Conservation (phyloP, 2,329 filamentous ascomycete species). For the Plenodomus tracheiphilus region DNA sequence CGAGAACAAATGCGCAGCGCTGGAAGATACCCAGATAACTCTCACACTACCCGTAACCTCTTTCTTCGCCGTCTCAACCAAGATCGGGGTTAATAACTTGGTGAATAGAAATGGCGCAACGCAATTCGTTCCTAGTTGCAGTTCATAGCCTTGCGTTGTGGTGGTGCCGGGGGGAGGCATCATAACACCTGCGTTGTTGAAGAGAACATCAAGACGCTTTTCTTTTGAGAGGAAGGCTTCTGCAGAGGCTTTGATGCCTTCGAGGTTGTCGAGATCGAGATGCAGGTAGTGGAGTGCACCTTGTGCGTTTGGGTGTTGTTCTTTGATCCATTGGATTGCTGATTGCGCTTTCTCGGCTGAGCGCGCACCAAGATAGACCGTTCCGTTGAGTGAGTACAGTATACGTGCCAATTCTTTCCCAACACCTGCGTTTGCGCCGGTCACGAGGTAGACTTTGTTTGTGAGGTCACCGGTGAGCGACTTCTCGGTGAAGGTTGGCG, state of each 20-base stretch:
- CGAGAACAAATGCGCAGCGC: conserved; percentile 10
- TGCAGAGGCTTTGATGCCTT: conserved; percentile 42
- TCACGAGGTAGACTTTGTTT: conserved; percentile 58
- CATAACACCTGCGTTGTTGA: conserved; percentile 43
- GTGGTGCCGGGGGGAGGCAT: conserved; percentile 26
- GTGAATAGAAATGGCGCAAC: conserved; percentile 49
- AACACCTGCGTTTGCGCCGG: conserved; percentile 52
- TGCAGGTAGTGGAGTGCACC: conserved; percentile 27
- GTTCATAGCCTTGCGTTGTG: conserved; percentile 29
- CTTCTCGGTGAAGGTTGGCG: conserved; percentile 18
- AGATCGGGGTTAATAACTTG: conserved; percentile 42
- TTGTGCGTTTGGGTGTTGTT: conserved; percentile 23
- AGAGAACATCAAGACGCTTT: conserved; percentile 48
- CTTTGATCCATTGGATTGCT: conserved; percentile 50
- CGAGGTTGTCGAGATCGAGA: conserved; percentile 50
- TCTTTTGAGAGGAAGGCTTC: conserved; percentile 45
- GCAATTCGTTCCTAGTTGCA: conserved; percentile 47
- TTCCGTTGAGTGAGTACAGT: conserved; percentile 58
- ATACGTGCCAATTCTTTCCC: conserved; percentile 58
- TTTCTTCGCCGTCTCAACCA: conserved; percentile 35
- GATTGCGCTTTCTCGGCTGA: conserved; percentile 44
- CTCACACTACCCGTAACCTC: conserved; percentile 11
- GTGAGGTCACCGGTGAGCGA: conserved; percentile 46
- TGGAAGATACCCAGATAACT: conserved; percentile 1
- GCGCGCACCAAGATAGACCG: conserved; percentile 60